A percentile compares a stretch with the other conserved stretches of the same genome.
phyloP scores from a whole-genome alignment of 257 asterid species.

The Salvia splendens region DNA sequence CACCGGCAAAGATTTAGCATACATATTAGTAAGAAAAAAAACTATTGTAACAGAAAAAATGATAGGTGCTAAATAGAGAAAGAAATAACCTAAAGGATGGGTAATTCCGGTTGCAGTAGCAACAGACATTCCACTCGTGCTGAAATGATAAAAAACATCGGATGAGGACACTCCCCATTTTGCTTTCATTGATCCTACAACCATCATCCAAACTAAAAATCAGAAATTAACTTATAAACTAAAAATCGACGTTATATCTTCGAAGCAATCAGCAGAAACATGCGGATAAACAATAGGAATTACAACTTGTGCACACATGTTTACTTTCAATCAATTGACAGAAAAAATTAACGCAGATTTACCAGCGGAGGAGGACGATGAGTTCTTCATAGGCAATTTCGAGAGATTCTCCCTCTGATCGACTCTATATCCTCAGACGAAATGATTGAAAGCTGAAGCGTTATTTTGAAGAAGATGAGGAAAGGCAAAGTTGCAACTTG shows the following conservation, averaged over 20 bases:
- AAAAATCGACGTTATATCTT: background rate
- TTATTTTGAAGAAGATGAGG: too few relatives aligned
- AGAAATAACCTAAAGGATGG: slow-evolving; percentile 77
- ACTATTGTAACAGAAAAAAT: too few relatives aligned
- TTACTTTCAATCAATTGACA: background rate
- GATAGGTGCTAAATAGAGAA: background rate
- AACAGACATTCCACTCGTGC: slow-evolving; percentile 85
- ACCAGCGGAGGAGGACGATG: slow-evolving; percentile 35
- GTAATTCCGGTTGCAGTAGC: slow-evolving; percentile 91
- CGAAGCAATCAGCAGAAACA: slow-evolving; percentile 16
- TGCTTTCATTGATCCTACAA: slow-evolving; percentile 40
- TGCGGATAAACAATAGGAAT: background rate
- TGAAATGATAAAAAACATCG: slow-evolving; percentile 66
- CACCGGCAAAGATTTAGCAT: background rate
- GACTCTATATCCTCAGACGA: background rate
- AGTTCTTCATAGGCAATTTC: slow-evolving; percentile 37
- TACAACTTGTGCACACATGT: background rate
- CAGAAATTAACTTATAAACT: slow-evolving; percentile 1
- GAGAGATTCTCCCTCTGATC: background rate
- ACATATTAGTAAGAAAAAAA: background rate
- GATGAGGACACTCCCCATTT: slow-evolving; percentile 63
- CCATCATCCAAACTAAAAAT: slow-evolving; percentile 23
- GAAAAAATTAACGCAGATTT: slow-evolving; percentile 14
- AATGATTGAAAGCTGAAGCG: background rate
- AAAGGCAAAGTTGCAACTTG: background rate